Evolutionary conservation across 129 eudicot species (phyloP), one percentile per base, ranked within the genome.

Genomic region (Daucus carota): DNA sequence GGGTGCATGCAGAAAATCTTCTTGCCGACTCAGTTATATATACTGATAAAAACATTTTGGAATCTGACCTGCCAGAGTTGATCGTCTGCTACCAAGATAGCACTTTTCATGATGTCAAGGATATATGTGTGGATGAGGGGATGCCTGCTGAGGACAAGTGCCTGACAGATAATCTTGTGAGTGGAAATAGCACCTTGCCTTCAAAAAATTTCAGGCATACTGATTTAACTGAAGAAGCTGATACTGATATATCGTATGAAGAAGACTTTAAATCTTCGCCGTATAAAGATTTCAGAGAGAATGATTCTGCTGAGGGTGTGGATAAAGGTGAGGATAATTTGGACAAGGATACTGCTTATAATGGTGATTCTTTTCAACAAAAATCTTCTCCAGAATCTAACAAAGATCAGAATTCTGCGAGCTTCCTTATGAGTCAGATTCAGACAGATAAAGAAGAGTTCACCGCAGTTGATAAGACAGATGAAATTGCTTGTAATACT

Each of bases 41-140:
- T 78, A 82, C 90, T 3, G 97, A 89, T 79, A 91, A 88, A 74
- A 78, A 72, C 80, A 81, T 91, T 1, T 48, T 76, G 83, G 97
- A 91, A 68, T 87, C 84, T 79, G 91, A 87, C 38, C 73, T 83
- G 72, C 93, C 98, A 8, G 92, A 93, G 80, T 79, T 87, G 75
- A 66, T 83, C 31, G 83, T 90, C 70, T 88, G 96, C 81, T 88
- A 88, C 75, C 87, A 88, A 75, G 96, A 88, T 48, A 80, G 59
- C 28, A 78, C 72, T 75, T 82, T 50, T 77, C 80, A 90, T 69
- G 83, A 74, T 43, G 89, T 93, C 42, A 91, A 87, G 83, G 96
- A 93, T 81, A 93, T 93, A 48, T 84, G 95, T 40, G 79, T 93
- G 43, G 98, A 93, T 76, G 98, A 87, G 24, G 96, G 96, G 47